A percentile compares a stretch with the other conserved stretches of the same genome.
Conservation (phyloP, 2,329 filamentous ascomycete genomes). For the Chrysosporium queenslandicum region DNA sequence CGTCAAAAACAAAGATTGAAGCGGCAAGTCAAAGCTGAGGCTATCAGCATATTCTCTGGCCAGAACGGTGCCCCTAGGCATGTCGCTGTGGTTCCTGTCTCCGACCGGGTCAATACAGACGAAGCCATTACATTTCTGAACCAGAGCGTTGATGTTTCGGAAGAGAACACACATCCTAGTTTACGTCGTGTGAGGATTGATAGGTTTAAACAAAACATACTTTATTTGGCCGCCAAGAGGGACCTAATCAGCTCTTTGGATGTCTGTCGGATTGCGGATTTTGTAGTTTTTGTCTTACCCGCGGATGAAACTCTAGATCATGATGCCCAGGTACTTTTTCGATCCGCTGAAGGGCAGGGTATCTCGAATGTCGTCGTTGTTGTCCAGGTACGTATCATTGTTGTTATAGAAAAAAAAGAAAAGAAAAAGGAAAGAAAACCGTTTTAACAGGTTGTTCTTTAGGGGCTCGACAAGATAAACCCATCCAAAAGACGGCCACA, state of each 20-base stretch:
- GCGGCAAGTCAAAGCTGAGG: slow-evolving; percentile 69
- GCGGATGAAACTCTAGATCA: slow-evolving; percentile 65
- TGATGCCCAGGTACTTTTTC: slow-evolving; percentile 72
- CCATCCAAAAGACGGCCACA: slow-evolving; percentile 67
- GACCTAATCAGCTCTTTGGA: slow-evolving; percentile 72
- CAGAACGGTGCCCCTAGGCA: slow-evolving; percentile 78
- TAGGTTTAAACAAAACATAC: slow-evolving; percentile 87
- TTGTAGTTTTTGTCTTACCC: slow-evolving; percentile 76
- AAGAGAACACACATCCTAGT: slow-evolving; percentile 50
- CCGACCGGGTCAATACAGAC: slow-evolving; percentile 57
- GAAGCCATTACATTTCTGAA: slow-evolving; percentile 63
- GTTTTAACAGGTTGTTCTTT: slow-evolving; percentile 16
- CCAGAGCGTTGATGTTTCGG: slow-evolving; percentile 66
- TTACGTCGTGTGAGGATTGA: slow-evolving; percentile 62
- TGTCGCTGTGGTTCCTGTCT: slow-evolving; percentile 78
- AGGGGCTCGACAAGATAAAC: slow-evolving; percentile 63
- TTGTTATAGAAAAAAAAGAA: too few relatives aligned
- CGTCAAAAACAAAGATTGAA: slow-evolving; percentile 81
- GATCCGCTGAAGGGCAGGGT: slow-evolving; percentile 84
- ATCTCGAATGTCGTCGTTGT: slow-evolving; percentile 84
- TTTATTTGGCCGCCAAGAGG: slow-evolving; percentile 66
- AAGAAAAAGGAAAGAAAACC: too few relatives aligned
- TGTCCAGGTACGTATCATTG: slow-evolving; percentile 47
- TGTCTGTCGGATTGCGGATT: slow-evolving; percentile 79
- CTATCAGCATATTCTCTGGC: slow-evolving; percentile 73